Percentiles rank a stretch among this genome's conserved stretches.
Conservation (phyloP, 768 basidiomycete species). For the Russula foetens region DNA sequence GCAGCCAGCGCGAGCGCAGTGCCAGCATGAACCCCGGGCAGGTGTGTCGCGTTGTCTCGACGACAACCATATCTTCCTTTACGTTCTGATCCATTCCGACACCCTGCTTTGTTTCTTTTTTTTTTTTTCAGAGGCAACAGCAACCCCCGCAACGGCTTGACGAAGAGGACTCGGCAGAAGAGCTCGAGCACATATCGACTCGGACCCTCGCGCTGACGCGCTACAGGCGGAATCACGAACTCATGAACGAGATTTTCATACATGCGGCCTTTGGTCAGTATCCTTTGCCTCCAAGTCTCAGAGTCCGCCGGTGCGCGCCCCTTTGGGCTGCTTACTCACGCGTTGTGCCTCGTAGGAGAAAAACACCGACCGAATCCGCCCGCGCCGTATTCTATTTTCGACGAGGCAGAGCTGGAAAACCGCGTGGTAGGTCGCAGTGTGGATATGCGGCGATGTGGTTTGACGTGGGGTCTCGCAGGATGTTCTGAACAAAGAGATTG, state of each 20-base stretch:
- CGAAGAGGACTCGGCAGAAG: constrained; percentile 34
- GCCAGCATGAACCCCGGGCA: constrained; percentile 23
- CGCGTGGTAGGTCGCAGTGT: constrained; percentile 31
- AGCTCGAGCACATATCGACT: constrained; percentile 63
- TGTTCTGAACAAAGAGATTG: constrained; percentile 52
- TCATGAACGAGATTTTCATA: constrained; percentile 77
- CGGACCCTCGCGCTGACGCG: constrained; percentile 62
- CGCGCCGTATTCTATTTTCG: constrained; percentile 53
- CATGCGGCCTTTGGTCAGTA: constrained; percentile 56
- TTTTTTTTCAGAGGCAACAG: constrained; percentile 5
- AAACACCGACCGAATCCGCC: constrained; percentile 34
- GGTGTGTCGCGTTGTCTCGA: background rate
- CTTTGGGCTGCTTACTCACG: background rate
- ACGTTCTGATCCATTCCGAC: background rate
- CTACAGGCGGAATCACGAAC: constrained; percentile 74
- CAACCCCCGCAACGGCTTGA: constrained; percentile 15
- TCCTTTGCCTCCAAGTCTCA: background rate
- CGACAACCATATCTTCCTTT: too few species aligned
- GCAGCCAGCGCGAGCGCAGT: constrained; percentile 32
- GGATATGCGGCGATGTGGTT: background rate
- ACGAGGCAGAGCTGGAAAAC: constrained; percentile 47
- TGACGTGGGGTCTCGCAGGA: constrained; percentile 30
- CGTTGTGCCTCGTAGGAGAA: constrained; percentile 30
- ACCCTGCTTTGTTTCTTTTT: too few species aligned
- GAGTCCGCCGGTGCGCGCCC: too few species aligned